Percentiles rank a stretch among this genome's conserved stretches.
Evolutionary conservation across 1,284 basidiomycete genomes (phyloP).

Genomic region (Ceratobasidium sp.): DNA sequence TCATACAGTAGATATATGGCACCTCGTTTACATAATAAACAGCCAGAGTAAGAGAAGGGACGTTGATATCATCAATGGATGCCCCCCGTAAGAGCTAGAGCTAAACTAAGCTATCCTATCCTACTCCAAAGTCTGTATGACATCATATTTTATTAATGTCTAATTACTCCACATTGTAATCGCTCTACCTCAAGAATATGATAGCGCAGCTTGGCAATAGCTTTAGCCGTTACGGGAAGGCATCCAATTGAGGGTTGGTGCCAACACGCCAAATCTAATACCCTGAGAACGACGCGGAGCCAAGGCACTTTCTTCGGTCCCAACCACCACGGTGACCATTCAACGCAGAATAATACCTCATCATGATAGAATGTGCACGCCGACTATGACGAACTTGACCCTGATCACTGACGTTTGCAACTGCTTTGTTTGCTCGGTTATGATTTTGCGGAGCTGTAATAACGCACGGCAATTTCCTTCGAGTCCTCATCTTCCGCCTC

Average conservation of each 20-base stretch:
- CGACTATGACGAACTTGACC: constrained; percentile 41
- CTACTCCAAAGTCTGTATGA: too few relatives aligned
- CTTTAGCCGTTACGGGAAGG: too few relatives aligned
- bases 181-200: too few relatives aligned
- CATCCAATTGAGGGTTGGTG: too few relatives aligned
- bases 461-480: background rate
- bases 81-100: too few relatives aligned
- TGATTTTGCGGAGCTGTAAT: background rate
- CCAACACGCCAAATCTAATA: background rate
- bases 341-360: background rate
- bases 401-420: constrained; percentile 32
- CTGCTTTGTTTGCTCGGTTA: constrained; percentile 1
- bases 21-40: too few relatives aligned
- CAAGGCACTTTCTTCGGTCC: background rate
- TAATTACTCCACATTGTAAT: too few relatives aligned
- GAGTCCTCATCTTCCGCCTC: background rate
- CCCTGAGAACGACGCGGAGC: constrained; percentile 4
- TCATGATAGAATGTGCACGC: background rate
- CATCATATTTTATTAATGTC: too few relatives aligned
- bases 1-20: background rate
- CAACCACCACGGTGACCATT: background rate
- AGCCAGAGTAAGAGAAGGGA: too few relatives aligned
- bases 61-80: too few relatives aligned
- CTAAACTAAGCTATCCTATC: too few relatives aligned
- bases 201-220: too few relatives aligned